Evolutionary conservation across 306 rosid genomes (phyloP), one percentile per base, ranked within the genome.

Genomic region (Sophora flavescens): DNA sequence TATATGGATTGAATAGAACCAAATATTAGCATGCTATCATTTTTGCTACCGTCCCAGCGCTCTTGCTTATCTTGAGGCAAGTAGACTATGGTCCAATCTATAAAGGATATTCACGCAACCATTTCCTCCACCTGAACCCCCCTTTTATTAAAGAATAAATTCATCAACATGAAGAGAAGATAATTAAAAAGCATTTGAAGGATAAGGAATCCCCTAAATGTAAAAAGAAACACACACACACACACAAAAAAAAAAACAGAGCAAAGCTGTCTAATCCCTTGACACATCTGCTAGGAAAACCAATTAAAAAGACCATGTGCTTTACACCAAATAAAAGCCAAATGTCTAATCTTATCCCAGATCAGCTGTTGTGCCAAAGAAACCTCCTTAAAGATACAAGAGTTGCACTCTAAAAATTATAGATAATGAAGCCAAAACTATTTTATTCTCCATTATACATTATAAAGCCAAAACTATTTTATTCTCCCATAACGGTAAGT

Each of bases 401-500:
- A 42, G 48, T 10, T 44, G 11, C 50, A 10, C 50, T 44, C n/a
- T 11, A 44, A 44, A 44, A 44, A 44, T 44, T 44, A 44, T 44
- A 44, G 5, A 44, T 44, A 44, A 44, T 44, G 11, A 44, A 44
- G 50, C 5, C 1, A 4, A 44, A 44, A 44, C n/a, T 44, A 44
- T 44, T 9, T 44, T 44, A 44, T 44, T 9, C 14, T 59, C 16
- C 39, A 44, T 60, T 36, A 70, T 3, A 30, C 36, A 26, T 18
- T 26, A 74, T 52, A 75, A 39, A 39, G 9, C n/a, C 36, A 39
- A 50, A 32, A 72, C 15, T n/a, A 73, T 48, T 79, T 47, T 72
- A 57, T 77, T 39, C 75, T 30, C 26, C 70, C 57, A 74, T 36
- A 78, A 66, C 42, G 64, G 39, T 38, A 74, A 56, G 61, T 71